Evolutionary conservation across 169 alveolate genomes (phyloP).

Genomic region (Eimeria brunetti): DNA sequence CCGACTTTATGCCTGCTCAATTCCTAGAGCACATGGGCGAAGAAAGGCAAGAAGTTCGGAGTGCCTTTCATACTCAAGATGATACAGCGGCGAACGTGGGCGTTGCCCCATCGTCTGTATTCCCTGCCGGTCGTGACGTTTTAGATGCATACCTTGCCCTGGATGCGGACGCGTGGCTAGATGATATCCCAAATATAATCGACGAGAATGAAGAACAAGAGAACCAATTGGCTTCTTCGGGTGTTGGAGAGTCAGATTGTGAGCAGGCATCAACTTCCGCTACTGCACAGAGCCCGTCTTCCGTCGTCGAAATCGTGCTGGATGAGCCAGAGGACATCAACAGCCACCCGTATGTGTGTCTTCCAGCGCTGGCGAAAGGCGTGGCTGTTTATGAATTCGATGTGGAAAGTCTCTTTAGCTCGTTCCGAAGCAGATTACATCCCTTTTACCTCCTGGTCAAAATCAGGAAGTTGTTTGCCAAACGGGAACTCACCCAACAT

Average conservation of each 20-base stretch:
- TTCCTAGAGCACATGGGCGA: background rate
- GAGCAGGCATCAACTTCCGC: background rate
- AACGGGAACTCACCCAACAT: background rate
- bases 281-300: background rate
- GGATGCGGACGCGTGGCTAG: background rate
- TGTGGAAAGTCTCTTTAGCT: background rate
- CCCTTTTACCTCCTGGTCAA: background rate
- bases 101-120: background rate
- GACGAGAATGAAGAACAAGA: background rate
- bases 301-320: background rate
- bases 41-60: background rate
- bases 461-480: background rate
- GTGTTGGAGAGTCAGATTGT: background rate
- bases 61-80: background rate
- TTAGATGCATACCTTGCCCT: background rate
- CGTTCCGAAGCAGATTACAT: background rate
- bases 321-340: background rate
- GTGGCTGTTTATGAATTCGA: background rate
- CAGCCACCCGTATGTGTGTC: conserved; percentile 4
- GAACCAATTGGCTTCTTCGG: background rate
- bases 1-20: background rate
- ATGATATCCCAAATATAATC: background rate
- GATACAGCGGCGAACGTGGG: too few species aligned
- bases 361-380: conserved; percentile 3
- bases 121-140: background rate